Base-by-base conservation (phyloP, 2,329 filamentous ascomycete species). In the Colletotrichum ledebouriae region DNA sequence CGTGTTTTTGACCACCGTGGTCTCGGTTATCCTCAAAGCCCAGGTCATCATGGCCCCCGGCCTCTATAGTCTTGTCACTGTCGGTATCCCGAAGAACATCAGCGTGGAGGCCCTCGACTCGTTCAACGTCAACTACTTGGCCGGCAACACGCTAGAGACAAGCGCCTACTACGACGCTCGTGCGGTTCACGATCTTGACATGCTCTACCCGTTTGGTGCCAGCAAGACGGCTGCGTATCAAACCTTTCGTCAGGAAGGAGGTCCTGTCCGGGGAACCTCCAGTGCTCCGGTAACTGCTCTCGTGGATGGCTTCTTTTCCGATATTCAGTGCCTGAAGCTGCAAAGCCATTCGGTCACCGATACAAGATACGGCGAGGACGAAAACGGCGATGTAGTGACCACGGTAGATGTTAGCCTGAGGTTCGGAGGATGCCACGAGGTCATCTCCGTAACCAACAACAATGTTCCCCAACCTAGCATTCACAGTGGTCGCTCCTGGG, bases 231-330 rank as follows among this genome's bases (percentile, higher is more conserved):
- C 47, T 20, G 59, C 59, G 2, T 63, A 63, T n/a, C 63, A 67
- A 25, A 62, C 59, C 3, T 67, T 67, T 34, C 33, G 11, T 10
- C 7, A 13, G 4, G n/a, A 17, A 3, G 34, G 10, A 7, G 44
- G 44, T 0, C 7, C 34, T n/a, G 17, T 42, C 22, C 50, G 63
- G 25, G 59, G 63, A 25, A 52, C 59, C 6, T 15, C 46, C 6
- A 20, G 11, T 22, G 17, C 44, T 5, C 59, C 63, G 4, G 22
- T 58, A 17, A 53, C 59, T 3, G 52, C 59, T 9, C 15, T 62
- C 12, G 59, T 67, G 13, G 63, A 63, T 13, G 63, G 20, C 0
- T 29, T 57, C 10, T 67, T 67, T 42, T 17, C 59, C 2, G 59
- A 58, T 3, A 44, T 57, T 17, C 50, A 63, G 3, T 67, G 63